Percentiles rank a stretch among this genome's conserved stretches.
phyloP scores from a whole-genome alignment of 441 rosid species.

The Pelargonium fulgidum region DNA sequence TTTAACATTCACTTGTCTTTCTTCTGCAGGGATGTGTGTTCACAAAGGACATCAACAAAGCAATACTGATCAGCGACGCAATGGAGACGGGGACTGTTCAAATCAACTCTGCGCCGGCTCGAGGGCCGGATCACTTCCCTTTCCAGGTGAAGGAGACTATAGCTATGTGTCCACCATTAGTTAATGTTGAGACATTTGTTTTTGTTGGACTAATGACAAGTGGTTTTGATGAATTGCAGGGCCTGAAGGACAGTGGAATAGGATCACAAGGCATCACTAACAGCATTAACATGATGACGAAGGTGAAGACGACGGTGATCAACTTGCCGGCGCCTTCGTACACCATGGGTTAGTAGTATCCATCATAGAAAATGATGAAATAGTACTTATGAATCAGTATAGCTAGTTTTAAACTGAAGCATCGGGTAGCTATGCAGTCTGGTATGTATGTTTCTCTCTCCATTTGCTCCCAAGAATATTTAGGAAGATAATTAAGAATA shows the following conservation, averaged over 20 bases:
- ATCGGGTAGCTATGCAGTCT: too few species aligned
- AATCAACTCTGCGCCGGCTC: slow-evolving; percentile 97
- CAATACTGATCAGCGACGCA: slow-evolving; percentile 81
- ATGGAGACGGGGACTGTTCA: slow-evolving; percentile 98
- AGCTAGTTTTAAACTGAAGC: too few species aligned
- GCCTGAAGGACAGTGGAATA: slow-evolving; percentile 90
- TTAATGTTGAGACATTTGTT: background rate
- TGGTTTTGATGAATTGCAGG: slow-evolving; percentile 35
- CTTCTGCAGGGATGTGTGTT: slow-evolving; percentile 79
- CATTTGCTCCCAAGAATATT: too few species aligned
- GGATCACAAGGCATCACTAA: slow-evolving; percentile 96
- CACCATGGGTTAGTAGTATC: slow-evolving; percentile 60
- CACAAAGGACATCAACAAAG: slow-evolving; percentile 85
- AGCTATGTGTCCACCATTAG: too few species aligned
- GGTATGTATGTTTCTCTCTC: too few species aligned
- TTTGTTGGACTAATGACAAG: background rate
- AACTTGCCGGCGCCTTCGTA: slow-evolving; percentile 84
- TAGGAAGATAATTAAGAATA: too few species aligned
- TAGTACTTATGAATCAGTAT: too few species aligned
- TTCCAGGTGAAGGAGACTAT: slow-evolving; percentile 57
- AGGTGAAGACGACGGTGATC: slow-evolving; percentile 85
- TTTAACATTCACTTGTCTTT: slow-evolving; percentile 6
- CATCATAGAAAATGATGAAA: background rate
- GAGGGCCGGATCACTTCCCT: slow-evolving; percentile 97
- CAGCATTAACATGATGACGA: slow-evolving; percentile 89